Evolutionary conservation across 345 rosid genomes (phyloP).

Genomic region (Excoecaria agallocha): DNA sequence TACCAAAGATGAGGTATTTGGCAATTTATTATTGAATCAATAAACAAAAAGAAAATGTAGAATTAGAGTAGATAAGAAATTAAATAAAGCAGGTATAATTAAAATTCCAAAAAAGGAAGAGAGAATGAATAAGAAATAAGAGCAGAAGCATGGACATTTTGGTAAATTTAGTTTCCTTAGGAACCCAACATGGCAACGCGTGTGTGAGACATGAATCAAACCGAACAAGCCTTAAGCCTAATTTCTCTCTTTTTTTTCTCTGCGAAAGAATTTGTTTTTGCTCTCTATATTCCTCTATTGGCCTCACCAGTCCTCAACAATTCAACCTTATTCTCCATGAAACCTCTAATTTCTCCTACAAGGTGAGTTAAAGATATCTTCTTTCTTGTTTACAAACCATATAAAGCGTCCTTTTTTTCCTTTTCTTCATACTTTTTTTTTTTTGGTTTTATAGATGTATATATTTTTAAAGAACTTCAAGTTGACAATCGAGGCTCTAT

Average conservation of each 20-base stretch:
- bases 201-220: constrained; percentile 33
- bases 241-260: constrained; percentile 11
- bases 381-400: neutral
- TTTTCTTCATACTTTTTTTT: constrained; percentile 8
- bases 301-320: constrained; percentile 13
- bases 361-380: constrained; percentile 28
- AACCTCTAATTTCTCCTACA: constrained; percentile 18
- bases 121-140: neutral
- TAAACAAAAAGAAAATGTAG: too few species aligned
- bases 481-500: constrained; percentile 38
- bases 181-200: constrained; percentile 31
- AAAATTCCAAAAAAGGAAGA: constrained; percentile 14
- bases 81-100: neutral
- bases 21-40: neutral
- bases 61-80: too few species aligned
- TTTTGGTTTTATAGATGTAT: constrained; percentile 14
- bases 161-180: constrained; percentile 19
- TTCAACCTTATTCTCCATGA: constrained; percentile 34
- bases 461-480: constrained; percentile 7
- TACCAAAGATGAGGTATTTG: too few species aligned
- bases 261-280: neutral
- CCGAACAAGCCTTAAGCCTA: constrained; percentile 28
- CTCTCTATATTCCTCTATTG: neutral
- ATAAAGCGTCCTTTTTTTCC: constrained; percentile 14
- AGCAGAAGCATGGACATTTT: neutral